Evolutionary conservation across 1,284 basidiomycete species (phyloP).

Genomic region (Cutaneotrichosporon dermatis): DNA sequence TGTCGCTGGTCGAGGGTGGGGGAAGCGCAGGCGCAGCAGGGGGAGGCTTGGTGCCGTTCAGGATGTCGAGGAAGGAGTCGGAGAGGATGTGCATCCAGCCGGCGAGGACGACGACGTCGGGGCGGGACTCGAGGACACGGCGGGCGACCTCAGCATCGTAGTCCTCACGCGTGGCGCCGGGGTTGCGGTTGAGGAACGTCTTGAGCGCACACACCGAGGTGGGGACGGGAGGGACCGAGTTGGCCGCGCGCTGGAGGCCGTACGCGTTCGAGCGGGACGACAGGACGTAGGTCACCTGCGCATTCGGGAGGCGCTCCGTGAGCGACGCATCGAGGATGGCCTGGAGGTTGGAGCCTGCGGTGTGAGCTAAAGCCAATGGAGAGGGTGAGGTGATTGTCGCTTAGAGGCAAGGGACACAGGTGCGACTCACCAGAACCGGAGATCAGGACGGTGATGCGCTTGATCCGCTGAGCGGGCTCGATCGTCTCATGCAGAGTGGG

Average conservation of each 20-base stretch:
- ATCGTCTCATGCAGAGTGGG: slow-evolving; percentile 25
- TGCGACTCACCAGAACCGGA: slow-evolving; percentile 70
- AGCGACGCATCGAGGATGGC: slow-evolving; percentile 85
- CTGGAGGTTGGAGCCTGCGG: slow-evolving; percentile 85
- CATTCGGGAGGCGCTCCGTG: slow-evolving; percentile 57
- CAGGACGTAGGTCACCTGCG: slow-evolving; percentile 74
- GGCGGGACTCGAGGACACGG: slow-evolving; percentile 60
- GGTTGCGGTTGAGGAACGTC: slow-evolving; percentile 71
- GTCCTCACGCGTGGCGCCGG: slow-evolving; percentile 69
- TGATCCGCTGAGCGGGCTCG: slow-evolving; percentile 20
- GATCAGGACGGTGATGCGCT: slow-evolving; percentile 62
- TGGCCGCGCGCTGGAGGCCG: slow-evolving; percentile 73
- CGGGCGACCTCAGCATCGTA: slow-evolving; percentile 82
- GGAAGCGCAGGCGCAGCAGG: slow-evolving; percentile 29
- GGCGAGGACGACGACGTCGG: slow-evolving; percentile 86
- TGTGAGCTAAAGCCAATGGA: background rate
- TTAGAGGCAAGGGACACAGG: background rate
- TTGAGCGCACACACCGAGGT: slow-evolving; percentile 80
- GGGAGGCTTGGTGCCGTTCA: slow-evolving; percentile 37
- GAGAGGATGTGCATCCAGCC: slow-evolving; percentile 95
- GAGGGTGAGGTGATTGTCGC: too few relatives aligned
- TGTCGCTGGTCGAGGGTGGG: slow-evolving; percentile 15
- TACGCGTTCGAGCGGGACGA: slow-evolving; percentile 91
- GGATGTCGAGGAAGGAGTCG: slow-evolving; percentile 52
- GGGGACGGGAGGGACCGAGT: slow-evolving; percentile 68